phyloP scores from a whole-genome alignment of 371 early-diverging fungal genomes.

The Actinomucor elegans region DNA sequence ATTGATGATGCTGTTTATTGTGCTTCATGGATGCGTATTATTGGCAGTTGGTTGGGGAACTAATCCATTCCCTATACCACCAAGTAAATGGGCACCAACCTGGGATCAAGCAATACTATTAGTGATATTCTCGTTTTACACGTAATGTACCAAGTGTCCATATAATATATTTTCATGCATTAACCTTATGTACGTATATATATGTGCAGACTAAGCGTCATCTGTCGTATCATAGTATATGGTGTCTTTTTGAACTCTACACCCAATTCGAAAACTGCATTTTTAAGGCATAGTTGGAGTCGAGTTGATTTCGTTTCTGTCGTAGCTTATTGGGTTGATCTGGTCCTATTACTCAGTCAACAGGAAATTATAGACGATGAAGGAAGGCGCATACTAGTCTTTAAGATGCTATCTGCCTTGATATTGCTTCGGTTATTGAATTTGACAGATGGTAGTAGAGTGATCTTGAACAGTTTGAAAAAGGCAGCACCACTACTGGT shows the following conservation, averaged over 20 bases:
- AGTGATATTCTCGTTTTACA: constrained; percentile 55
- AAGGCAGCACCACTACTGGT: constrained; percentile 62
- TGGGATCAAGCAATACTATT: constrained; percentile 61
- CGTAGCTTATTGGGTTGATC: constrained; percentile 61
- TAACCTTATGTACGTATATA: too few relatives aligned
- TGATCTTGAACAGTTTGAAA: constrained; percentile 64
- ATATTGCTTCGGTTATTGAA: constrained; percentile 59
- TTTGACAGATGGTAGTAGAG: constrained; percentile 60
- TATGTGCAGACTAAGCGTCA: constrained; percentile 36
- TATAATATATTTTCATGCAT: neutral
- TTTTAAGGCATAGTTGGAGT: constrained; percentile 67
- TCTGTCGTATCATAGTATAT: constrained; percentile 53
- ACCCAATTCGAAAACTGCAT: constrained; percentile 32
- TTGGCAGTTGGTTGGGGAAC: constrained; percentile 48
- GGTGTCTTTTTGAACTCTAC: constrained; percentile 52
- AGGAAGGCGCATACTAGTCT: constrained; percentile 47
- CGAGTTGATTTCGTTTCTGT: constrained; percentile 66
- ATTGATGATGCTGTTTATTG: constrained; percentile 50
- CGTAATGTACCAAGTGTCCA: constrained; percentile 37
- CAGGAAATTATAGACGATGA: constrained; percentile 37
- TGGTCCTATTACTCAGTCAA: constrained; percentile 37
- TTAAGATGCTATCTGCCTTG: constrained; percentile 57
- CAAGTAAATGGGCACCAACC: constrained; percentile 45
- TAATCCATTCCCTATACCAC: constrained; percentile 28
- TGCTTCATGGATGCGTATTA: constrained; percentile 47